Evolutionary conservation across 1,139 yeast genomes (phyloP), one percentile per base, ranked within the genome.

Genomic region (Diutina catenulata): DNA sequence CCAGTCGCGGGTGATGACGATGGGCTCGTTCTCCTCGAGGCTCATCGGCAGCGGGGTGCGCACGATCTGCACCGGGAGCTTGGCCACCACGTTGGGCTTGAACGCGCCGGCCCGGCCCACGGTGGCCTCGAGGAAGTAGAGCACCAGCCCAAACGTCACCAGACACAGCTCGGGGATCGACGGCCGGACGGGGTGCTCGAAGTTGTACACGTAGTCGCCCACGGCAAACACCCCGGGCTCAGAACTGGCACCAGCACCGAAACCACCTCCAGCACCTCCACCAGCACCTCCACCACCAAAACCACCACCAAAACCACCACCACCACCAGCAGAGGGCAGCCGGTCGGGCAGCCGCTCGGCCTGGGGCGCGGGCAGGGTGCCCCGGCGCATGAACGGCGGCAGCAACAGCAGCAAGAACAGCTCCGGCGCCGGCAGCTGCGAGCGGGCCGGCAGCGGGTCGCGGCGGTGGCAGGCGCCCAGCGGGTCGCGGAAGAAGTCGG

Each of bases 191-290:
- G 94, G 80, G 43, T 87, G 86, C 57, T 91, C 98, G 53, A 91
- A 91, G 45, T 86, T 82, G 61, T 88, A 91, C 36, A 84, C 68
- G 51, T 91, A 91, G 51, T 87, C 96, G 24, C 97, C 98, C 0
- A 94, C 87, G 65, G 55, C 49, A 40, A 67, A 67, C 7, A 42
- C 45, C 16, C 62, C 63, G 3, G 60, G 56, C 32, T 58, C 56
- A n/a, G 53, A 46, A 3, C 48, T 27, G 22, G 54, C 63, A 14
- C 38, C 40, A 11, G 49, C n/a, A n/a, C 54, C 4, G 48, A 43
- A 6, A 38, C 47, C 7, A 36, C 22, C 2, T 36, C 33, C 43
- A 38, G 44, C 20, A 39, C 26, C 19, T 18, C 24, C 35, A 4
- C 16, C 26, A 10, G 14, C 16, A 7, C 13, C 25, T 7, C n/a